Conservation (phyloP, 2,329 filamentous ascomycete genomes). For the Sphaerostilbella broomeana region DNA sequence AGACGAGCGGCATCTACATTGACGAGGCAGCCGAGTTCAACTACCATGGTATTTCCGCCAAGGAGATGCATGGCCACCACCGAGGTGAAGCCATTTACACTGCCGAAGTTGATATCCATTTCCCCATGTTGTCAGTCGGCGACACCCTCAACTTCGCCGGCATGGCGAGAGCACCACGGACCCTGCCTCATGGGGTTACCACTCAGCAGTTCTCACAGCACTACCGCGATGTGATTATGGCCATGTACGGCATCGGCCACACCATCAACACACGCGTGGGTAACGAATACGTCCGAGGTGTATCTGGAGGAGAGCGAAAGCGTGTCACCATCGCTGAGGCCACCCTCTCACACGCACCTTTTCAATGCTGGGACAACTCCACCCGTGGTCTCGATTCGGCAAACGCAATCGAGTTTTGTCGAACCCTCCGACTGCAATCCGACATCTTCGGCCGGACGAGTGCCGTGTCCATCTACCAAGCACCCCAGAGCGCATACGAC, state of each 20-base stretch:
- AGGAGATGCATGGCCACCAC: constrained; percentile 51
- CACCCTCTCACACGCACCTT: constrained; percentile 18
- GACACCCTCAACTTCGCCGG: constrained; percentile 61
- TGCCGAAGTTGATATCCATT: constrained; percentile 55
- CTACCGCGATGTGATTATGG: constrained; percentile 5
- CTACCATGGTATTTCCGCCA: constrained; percentile 56
- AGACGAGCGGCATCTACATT: constrained; percentile 44
- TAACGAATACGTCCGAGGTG: constrained; percentile 47
- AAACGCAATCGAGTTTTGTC: constrained; percentile 49
- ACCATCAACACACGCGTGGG: constrained; percentile 47
- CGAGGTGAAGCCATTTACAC: constrained; percentile 54
- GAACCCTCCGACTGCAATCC: constrained; percentile 42
- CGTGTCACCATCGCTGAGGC: constrained; percentile 28
- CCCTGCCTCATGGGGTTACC: constrained; percentile 31
- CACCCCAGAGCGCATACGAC: constrained; percentile 22
- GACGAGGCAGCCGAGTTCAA: constrained; percentile 18
- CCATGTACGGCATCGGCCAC: constrained; percentile 40
- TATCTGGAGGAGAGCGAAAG: constrained; percentile 44
- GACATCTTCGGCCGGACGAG: constrained; percentile 42
- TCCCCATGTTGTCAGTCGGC: constrained; percentile 59
- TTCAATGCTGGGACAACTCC: constrained; percentile 37
- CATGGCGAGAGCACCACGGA: constrained; percentile 42
- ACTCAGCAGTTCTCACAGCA: background rate
- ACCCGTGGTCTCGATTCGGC: constrained; percentile 47
- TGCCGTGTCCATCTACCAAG: constrained; percentile 49